Evolutionary conservation across 2,329 filamentous ascomycete genomes (phyloP).

Genomic region (Hyphodiscus sp.): DNA sequence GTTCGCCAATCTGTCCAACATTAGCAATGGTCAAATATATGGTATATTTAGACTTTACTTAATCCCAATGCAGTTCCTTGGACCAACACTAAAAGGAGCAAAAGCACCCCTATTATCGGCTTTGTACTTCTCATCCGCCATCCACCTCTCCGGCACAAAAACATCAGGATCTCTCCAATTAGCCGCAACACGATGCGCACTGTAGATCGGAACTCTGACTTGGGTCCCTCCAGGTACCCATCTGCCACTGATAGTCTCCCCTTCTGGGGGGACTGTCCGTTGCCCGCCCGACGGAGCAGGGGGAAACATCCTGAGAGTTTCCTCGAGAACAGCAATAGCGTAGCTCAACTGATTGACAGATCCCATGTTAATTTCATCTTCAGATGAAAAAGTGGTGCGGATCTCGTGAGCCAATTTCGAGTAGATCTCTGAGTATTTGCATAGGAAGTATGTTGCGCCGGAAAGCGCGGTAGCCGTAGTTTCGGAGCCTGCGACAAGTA

Average conservation of each 20-base stretch:
- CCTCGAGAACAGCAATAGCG: constrained; percentile 1
- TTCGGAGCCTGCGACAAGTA: constrained; percentile 13
- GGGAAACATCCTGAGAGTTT: constrained; percentile 5
- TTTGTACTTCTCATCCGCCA: constrained; percentile 8
- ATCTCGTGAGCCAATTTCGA: constrained; percentile 35
- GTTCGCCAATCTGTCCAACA: constrained; percentile 7
- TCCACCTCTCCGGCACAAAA: constrained; percentile 29
- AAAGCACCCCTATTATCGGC: constrained; percentile 1
- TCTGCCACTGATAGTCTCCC: neutral
- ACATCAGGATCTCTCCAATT: constrained; percentile 10
- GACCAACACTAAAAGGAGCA: constrained; percentile 3
- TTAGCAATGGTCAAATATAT: neutral
- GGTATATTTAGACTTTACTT: constrained; percentile 3
- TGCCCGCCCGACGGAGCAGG: neutral
- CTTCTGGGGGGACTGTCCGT: neutral
- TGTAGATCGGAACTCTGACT: neutral
- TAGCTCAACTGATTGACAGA: constrained; percentile 4
- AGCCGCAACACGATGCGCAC: neutral
- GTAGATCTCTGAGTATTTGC: constrained; percentile 27
- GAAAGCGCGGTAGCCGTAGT: constrained; percentile 11
- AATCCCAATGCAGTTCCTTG: constrained; percentile 9
- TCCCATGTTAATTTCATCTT: constrained; percentile 34
- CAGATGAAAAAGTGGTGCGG: constrained; percentile 30
- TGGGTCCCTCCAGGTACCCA: constrained; percentile 5
- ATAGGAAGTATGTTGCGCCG: constrained; percentile 18